These are phyloP conservation scores for Mycena haematopus DNA, from an alignment of 768 basidiomycete species.

Conservation along the genomic window DNA sequence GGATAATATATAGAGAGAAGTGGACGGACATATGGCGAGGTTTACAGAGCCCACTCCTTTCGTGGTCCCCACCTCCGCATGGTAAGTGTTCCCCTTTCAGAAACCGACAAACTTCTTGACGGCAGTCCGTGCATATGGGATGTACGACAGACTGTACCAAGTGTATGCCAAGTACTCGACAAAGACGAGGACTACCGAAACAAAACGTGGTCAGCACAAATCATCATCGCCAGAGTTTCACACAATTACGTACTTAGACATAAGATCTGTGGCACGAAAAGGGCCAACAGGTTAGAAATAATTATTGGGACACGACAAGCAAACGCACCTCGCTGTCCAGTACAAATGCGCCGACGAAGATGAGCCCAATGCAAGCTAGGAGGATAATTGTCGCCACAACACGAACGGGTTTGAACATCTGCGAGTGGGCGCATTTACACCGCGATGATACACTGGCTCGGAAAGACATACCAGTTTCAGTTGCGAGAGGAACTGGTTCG, in stretches of 20 bases:
- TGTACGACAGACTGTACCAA: conserved; percentile 89
- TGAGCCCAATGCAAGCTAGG: conserved; percentile 77
- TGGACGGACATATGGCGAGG: conserved; percentile 6
- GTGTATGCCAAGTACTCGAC: conserved; percentile 91
- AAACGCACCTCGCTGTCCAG: conserved; percentile 65
- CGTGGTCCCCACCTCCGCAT: conserved; percentile 23
- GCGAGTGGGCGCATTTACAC: not conserved
- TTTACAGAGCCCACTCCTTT: conserved; percentile 3
- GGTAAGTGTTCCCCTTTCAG: conserved; percentile 29
- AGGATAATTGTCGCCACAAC: conserved; percentile 82
- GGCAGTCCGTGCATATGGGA: conserved; percentile 86
- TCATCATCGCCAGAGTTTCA: conserved; percentile 9
- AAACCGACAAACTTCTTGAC: conserved; percentile 69
- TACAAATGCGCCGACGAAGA: conserved; percentile 88
- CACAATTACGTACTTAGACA: conserved; percentile 63
- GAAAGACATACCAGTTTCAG: conserved; percentile 67
- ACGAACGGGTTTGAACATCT: conserved; percentile 97
- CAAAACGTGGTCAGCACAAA: conserved; percentile 16
- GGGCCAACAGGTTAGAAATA: not conserved
- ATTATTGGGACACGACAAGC: not conserved
- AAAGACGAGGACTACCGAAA: conserved; percentile 78
- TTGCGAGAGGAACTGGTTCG: conserved; percentile 74
- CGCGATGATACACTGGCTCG: not conserved
- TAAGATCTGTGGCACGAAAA: conserved; percentile 52
- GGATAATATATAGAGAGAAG: conserved; percentile 11